These are phyloP conservation scores for Myxozyma monticola DNA, from an alignment of 805 yeast species.

Conservation along the genomic window DNA sequence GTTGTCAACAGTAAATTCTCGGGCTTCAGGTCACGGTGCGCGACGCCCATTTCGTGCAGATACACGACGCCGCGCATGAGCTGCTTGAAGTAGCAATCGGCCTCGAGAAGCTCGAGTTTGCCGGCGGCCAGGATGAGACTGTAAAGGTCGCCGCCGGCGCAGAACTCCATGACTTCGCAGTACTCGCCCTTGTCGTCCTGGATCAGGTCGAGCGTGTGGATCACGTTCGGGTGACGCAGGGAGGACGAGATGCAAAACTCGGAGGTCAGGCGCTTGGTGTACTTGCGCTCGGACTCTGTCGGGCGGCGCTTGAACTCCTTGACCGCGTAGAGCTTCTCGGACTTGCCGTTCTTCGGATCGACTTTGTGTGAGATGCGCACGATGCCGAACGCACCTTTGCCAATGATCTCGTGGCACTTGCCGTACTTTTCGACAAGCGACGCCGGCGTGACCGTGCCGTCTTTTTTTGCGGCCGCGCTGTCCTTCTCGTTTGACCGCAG, in stretches of 20 bases:
- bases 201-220: slow-evolving; percentile 77
- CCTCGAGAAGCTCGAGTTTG: slow-evolving; percentile 60
- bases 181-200: slow-evolving; percentile 68
- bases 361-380: slow-evolving; percentile 78
- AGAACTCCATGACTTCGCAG: slow-evolving; percentile 93
- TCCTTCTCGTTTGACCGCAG: slow-evolving; percentile 31
- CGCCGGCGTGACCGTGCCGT: slow-evolving; percentile 33
- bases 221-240: slow-evolving; percentile 72
- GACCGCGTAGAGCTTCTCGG: slow-evolving; percentile 63
- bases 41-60: slow-evolving; percentile 89
- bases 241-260: slow-evolving; percentile 87
- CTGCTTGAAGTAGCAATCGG: slow-evolving; percentile 90
- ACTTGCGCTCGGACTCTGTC: slow-evolving; percentile 57
- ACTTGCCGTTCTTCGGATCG: slow-evolving; percentile 44
- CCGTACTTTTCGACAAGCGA: slow-evolving; percentile 89
- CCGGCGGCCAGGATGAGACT: slow-evolving; percentile 56
- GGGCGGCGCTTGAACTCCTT: slow-evolving; percentile 69
- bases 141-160: slow-evolving; percentile 82
- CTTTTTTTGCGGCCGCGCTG: slow-evolving; percentile 30
- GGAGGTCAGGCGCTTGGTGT: slow-evolving; percentile 73
- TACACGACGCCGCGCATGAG: slow-evolving; percentile 76
- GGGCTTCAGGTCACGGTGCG: slow-evolving; percentile 90
- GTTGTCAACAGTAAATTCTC: slow-evolving; percentile 76
- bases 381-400: slow-evolving; percentile 86
- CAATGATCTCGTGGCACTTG: slow-evolving; percentile 89